Conservation (phyloP, 805 yeast genomes). For the Vanderwaltozyma tropicalis region DNA sequence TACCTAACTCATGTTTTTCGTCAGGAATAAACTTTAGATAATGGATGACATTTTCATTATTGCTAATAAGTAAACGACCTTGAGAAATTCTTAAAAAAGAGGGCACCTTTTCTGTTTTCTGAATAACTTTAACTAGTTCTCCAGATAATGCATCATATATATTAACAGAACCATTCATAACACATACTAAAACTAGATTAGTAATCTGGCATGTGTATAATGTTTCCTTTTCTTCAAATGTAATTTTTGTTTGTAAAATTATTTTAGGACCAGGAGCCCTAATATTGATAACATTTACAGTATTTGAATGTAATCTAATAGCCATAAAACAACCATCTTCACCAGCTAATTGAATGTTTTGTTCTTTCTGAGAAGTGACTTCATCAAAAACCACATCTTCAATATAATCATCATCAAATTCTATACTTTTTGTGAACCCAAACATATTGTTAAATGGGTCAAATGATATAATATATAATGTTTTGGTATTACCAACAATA, state of each 20-base stretch:
- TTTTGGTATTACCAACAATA: slow-evolving; percentile 14
- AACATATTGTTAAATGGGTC: slow-evolving; percentile 14
- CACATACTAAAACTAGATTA: slow-evolving; percentile 23
- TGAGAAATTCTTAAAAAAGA: slow-evolving; percentile 25
- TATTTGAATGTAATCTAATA: slow-evolving; percentile 15
- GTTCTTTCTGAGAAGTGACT: slow-evolving; percentile 19
- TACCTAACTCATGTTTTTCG: slow-evolving; percentile 4
- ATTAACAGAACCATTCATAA: slow-evolving; percentile 20
- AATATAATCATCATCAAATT: slow-evolving; percentile 9
- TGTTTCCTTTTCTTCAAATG: slow-evolving; percentile 16
- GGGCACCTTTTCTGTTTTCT: slow-evolving; percentile 24
- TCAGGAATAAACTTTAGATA: slow-evolving; percentile 21
- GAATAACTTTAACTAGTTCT: slow-evolving; percentile 21
- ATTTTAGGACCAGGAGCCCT: slow-evolving; percentile 14
- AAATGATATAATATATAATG: slow-evolving; percentile 16
- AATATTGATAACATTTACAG: slow-evolving; percentile 18
- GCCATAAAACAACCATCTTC: slow-evolving; percentile 28
- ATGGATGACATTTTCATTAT: slow-evolving; percentile 21
- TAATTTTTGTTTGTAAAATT: slow-evolving; percentile 11
- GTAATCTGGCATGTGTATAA: slow-evolving; percentile 22
- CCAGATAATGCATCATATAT: slow-evolving; percentile 25
- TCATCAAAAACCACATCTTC: slow-evolving; percentile 21
- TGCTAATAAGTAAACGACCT: slow-evolving; percentile 23
- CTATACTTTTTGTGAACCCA: slow-evolving; percentile 14
- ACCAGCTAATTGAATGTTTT: slow-evolving; percentile 21